Evolutionary conservation across 2,329 filamentous ascomycete species (phyloP), one percentile per base, ranked within the genome.

Genomic region (Ascochyta viciae-villosae): DNA sequence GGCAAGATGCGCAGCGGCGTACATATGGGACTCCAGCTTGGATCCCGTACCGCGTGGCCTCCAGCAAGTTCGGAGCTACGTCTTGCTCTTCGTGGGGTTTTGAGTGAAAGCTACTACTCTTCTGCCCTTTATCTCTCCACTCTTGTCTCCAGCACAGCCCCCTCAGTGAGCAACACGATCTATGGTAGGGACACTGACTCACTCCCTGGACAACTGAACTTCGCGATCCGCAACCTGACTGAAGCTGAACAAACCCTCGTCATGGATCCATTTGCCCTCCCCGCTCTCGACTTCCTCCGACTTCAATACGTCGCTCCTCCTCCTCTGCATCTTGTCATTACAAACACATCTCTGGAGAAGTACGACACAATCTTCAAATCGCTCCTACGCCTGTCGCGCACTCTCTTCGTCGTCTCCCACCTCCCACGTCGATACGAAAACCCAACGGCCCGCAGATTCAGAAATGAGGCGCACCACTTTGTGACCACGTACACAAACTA

Each of bases 11-110:
- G 87, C 8, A 76, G 72, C 35, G 90, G 40, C 85, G 87, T 54
- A 79, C 85, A 44, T 13, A 94, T 96, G 82, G 94, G 95, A 1
- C 81, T 98, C 37, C 89, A 92, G 37, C 81, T 98, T 0, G 90
- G 90, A n/a, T 86, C 85, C 2, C 85, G 92, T 66, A 87, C 91
- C 51, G 91, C 83, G 29, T 98, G 95, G 95, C 95, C 95, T 24
- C 95, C 95, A 4, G 92, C 92, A 23, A 96, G 91, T 73, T 97
- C 93, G 0, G 95, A 98, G 73, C 79, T 99, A n/a, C 87, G 92
- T 9, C 82, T 98, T 5, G 91, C 91, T 0, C 81, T 99, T 16
- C 96, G 93, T 84, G 92, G 92, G 0, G 84, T 98, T 0, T 79
- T 98, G 6, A 83, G 85, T 2, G 93, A 97, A 61, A 91, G 87